phyloP scores from a whole-genome alignment of 2,329 filamentous ascomycete species.

The Phaeosphaeriaceae sp. region DNA sequence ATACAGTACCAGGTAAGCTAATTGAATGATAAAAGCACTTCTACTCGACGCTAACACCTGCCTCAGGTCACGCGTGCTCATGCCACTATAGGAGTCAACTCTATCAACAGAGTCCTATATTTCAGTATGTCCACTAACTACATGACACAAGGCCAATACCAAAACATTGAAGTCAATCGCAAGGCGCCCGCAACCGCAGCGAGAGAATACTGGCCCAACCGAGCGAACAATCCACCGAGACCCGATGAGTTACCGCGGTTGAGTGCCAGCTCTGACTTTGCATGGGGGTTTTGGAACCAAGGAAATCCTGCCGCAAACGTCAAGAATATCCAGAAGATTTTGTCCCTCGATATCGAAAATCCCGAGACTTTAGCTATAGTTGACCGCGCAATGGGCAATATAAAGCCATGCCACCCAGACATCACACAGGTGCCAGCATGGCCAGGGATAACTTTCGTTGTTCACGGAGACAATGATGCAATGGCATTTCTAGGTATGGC shows the following conservation, averaged over 20 bases:
- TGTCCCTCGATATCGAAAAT: constrained; percentile 17
- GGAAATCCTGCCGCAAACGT: not conserved
- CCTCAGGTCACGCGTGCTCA: constrained; percentile 5
- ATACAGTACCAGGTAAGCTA: constrained; percentile 12
- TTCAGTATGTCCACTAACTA: not conserved
- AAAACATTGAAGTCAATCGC: constrained; percentile 15
- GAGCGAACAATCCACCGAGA: not conserved
- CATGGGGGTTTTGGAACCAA: constrained; percentile 21
- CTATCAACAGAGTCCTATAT: not conserved
- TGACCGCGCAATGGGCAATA: constrained; percentile 3
- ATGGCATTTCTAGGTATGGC: not conserved
- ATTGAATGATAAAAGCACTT: too few relatives aligned
- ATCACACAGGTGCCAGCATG: constrained; percentile 2
- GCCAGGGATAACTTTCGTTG: constrained; percentile 4
- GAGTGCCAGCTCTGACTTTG: constrained; percentile 11
- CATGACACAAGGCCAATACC: not conserved
- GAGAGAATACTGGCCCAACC: constrained; percentile 7
- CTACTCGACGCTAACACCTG: not conserved
- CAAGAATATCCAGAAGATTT: constrained; percentile 1
- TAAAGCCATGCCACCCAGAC: not conserved
- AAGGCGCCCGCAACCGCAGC: constrained; percentile 10
- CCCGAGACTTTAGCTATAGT: constrained; percentile 4
- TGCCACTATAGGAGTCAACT: not conserved
- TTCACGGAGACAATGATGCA: not conserved
- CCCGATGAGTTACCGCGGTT: constrained; percentile 12